Base-by-base conservation (phyloP, 2,329 filamentous ascomycete genomes). In the Phaeosphaeria sp. region DNA sequence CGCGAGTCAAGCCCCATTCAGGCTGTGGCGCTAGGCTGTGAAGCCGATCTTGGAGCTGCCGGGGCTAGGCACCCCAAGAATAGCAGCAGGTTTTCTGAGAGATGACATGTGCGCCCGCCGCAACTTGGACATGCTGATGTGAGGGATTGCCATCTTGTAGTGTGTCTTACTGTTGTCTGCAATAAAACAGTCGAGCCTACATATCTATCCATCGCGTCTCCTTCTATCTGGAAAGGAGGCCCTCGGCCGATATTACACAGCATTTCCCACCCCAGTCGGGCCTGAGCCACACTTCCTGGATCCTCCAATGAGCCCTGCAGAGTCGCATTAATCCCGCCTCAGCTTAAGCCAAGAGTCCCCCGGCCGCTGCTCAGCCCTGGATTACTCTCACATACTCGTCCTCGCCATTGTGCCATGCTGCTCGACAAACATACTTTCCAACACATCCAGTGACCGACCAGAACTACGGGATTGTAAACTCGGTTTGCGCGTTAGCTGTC, bases 311-410 rank as follows among this genome's bases (percentile, higher is more conserved):
- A 49, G 56, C 62, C 61, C 61, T 62, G 64, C 66, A 67, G 51
- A 46, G 49, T n/a, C 52, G 53, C 59, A 56, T 58, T 46, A 58
- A 57, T 53, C 54, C 49, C 51, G 58, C 50, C 53, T 63, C 62
- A 65, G 64, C 64, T 55, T 52, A 52, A 48, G 67, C 67, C 67
- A 70, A 70, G 67, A 56, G 46, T 49, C 56, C 60, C 30, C 55
- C 59, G 55, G 66, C 64, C 65, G 56, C 63, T 58, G 65, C 61
- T 59, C 60, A 63, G 59, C 62, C 64, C 61, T 59, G 54, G 59
- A 58, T 36, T 47, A 59, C 52, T 25, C 43, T 56, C 49, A 54
- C 46, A 39, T 49, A 53, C 41, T 27, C 44, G 50, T 46, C 51
- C 50, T 9, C 46, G 23, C 46, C 23, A 33, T 30, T 18, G 25